Conservation (phyloP, 768 basidiomycete species). For the Neoboletus brunneissimus region DNA sequence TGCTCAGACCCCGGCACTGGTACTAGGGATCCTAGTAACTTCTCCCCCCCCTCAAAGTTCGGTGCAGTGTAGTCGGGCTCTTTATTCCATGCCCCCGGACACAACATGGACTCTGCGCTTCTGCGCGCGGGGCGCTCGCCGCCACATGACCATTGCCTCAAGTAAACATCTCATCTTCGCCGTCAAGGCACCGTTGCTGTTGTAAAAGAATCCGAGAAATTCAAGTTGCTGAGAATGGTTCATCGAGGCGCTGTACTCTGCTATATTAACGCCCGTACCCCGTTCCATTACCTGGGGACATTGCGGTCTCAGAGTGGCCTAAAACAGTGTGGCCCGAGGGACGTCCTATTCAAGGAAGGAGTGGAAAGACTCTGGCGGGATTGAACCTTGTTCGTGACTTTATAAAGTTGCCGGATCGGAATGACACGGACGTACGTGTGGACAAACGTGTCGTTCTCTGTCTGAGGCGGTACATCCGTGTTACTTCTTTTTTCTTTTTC, state of each 20-base stretch:
- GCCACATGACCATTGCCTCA: neutral
- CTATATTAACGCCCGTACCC: neutral
- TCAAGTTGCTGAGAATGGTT: neutral
- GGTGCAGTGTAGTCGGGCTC: slow-evolving; percentile 16
- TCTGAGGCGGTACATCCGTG: slow-evolving; percentile 10
- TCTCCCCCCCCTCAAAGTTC: slow-evolving; percentile 9
- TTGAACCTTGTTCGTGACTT: slow-evolving; percentile 6
- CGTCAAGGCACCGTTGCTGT: slow-evolving; percentile 6
- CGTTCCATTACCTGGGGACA: neutral
- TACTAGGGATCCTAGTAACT: neutral
- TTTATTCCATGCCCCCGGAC: neutral
- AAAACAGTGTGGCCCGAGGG: slow-evolving; percentile 1
- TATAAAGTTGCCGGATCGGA: slow-evolving; percentile 8
- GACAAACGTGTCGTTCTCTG: neutral
- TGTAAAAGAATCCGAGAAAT: slow-evolving; percentile 10
- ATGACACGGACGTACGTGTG: neutral
- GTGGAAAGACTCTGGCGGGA: neutral
- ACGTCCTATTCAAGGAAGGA: neutral
- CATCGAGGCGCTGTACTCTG: neutral
- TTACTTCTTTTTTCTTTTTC: neutral
- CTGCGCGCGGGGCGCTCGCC: neutral
- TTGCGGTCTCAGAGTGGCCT: neutral
- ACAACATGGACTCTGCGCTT: neutral
- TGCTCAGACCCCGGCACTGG: slow-evolving; percentile 4
- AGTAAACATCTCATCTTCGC: slow-evolving; percentile 8